Percentiles rank a stretch among this genome's conserved stretches.
Evolutionary conservation across 306 rosid species (phyloP).

Genomic region (Pachyrhizus erosus): DNA sequence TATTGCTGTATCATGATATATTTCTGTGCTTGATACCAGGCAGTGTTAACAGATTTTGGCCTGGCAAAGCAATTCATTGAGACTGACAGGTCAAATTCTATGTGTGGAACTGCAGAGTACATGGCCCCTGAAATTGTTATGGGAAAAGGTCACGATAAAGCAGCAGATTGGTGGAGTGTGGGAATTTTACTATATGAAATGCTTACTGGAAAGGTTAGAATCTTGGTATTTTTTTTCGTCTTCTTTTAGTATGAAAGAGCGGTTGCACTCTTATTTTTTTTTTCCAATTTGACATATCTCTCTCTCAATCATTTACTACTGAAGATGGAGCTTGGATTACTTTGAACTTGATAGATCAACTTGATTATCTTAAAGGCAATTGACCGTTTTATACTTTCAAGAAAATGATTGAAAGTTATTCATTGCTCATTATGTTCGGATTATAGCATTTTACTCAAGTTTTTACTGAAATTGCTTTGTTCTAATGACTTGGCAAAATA

Average conservation of each 20-base stretch:
- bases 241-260: neutral
- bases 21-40: conserved; percentile 44
- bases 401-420: neutral
- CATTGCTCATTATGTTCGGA: neutral
- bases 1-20: neutral
- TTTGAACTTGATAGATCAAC: conserved; percentile 20
- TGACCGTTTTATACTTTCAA: neutral
- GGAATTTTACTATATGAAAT: conserved; percentile 80
- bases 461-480: conserved; percentile 4
- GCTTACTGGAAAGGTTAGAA: conserved; percentile 81
- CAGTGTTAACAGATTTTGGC: conserved; percentile 85
- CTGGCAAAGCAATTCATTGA: conserved; percentile 72
- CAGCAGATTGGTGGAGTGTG: conserved; percentile 94
- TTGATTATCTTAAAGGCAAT: conserved; percentile 4
- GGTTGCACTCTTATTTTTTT: neutral
- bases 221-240: neutral
- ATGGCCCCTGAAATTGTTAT: conserved; percentile 84
- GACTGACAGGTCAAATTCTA: conserved; percentile 68
- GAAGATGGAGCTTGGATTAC: conserved; percentile 13
- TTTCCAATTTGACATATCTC: neutral
- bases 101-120: conserved; percentile 81
- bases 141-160: conserved; percentile 83
- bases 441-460: neutral
- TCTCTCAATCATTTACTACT: neutral
- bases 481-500: neutral